Evolutionary conservation across 495 filamentous ascomycete species (phyloP), one percentile per base, ranked within the genome.

Genomic region (Penicillium desertorum): DNA sequence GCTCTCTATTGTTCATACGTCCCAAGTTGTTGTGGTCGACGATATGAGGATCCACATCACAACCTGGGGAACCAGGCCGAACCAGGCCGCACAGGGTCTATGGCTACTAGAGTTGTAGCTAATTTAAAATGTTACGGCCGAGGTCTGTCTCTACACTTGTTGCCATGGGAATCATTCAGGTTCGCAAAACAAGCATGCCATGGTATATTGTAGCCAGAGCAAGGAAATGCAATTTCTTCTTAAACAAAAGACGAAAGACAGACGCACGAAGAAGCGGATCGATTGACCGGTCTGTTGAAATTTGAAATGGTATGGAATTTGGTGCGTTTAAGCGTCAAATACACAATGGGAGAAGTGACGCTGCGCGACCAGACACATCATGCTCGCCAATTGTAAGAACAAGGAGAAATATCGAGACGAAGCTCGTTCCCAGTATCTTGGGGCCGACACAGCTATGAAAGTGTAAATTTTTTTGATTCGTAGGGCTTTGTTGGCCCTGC

Each of bases 401-500:
- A 64, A 64, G 63, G 60, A 59, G 57, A 64, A 63, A 66, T 56
- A 64, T 60, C 37, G 65, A 57, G 63, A 57, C 62, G 25, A 57
- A 46, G 45, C 57, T 57, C 57, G 42, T 56, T 47, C 48, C 44
- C 46, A 32, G 53, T 51, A 52, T 32, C 32, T 56, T 32, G 51
- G 27, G 51, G 53, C 42, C 45, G 56, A 59, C 60, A 66, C 56
- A 62, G 42, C 50, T 58, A 55, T 62, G 58, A 63, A 66, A 61
- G 59, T 60, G 61, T 63, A 64, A 65, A 63, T 62, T 71, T 72
- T 73, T 67, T 69, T 70, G 57, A 74, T 76, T 75, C 75, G 70
- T 78, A 73, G 72, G 72, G 74, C 71, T 72, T 65, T 64, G 62
- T 48, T 63, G 73, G 70, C 74, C 74, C 74, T 74, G 71, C 69